Conservation (phyloP, 805 yeast genomes). For the Cephaloascus albidus region DNA sequence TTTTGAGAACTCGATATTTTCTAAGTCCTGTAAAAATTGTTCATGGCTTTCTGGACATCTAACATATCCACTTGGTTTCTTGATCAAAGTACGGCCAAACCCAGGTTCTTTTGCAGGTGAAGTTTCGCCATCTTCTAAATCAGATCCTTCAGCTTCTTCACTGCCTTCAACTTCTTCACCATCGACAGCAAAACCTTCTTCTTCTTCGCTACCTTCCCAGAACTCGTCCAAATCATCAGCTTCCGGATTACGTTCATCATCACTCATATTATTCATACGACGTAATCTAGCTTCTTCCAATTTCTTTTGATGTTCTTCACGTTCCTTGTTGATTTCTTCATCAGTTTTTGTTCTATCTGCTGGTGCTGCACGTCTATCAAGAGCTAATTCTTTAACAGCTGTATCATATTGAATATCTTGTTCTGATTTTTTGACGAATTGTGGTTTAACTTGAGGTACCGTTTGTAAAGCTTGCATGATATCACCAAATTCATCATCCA, state of each 20-base stretch:
- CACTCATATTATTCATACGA: constrained; percentile 64
- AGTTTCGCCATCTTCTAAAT: constrained; percentile 14
- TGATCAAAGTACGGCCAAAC: constrained; percentile 4
- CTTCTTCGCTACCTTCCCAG: constrained; percentile 52
- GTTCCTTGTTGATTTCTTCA: constrained; percentile 57
- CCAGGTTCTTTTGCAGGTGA: constrained; percentile 5
- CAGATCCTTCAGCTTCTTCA: constrained; percentile 20
- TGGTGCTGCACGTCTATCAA: constrained; percentile 72
- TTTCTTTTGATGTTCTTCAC: constrained; percentile 47
- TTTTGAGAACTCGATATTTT: constrained; percentile 23
- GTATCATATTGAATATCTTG: constrained; percentile 48
- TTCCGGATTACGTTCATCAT: constrained; percentile 36
- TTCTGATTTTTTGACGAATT: constrained; percentile 25
- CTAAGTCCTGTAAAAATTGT: constrained; percentile 27
- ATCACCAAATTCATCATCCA: constrained; percentile 69
- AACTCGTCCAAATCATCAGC: constrained; percentile 69
- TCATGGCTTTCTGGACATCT: constrained; percentile 40
- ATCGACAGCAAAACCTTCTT: constrained; percentile 28
- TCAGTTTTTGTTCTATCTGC: constrained; percentile 75
- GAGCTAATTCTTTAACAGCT: constrained; percentile 54
- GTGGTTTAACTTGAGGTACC: constrained; percentile 13
- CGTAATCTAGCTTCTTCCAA: constrained; percentile 60
- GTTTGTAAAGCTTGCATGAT: constrained; percentile 46
- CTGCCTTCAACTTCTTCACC: constrained; percentile 12
- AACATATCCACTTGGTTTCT: constrained; percentile 1